phyloP scores from a whole-genome alignment of 345 rosid genomes.

The Eucalyptus microcorys region DNA sequence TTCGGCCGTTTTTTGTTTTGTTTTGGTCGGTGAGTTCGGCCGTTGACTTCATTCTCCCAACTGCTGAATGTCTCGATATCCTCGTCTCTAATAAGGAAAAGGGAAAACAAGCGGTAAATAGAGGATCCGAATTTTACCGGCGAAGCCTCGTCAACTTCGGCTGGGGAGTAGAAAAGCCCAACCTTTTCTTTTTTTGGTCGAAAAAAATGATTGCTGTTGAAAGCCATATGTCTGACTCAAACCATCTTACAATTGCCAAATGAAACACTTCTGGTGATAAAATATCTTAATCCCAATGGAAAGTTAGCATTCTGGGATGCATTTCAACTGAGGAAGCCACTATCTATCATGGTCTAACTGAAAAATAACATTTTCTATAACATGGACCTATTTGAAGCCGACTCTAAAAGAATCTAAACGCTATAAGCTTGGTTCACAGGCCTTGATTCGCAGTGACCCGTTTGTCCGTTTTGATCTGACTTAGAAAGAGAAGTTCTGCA shows the following conservation, averaged over 20 bases:
- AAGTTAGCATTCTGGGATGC: not conserved
- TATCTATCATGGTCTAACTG: not conserved
- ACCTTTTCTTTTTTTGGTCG: no score
- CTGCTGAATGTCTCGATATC: no score
- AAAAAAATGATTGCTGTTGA: no score
- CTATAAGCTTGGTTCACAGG: not conserved
- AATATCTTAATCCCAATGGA: not conserved
- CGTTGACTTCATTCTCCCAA: no score
- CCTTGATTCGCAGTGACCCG: not conserved
- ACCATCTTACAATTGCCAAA: not conserved
- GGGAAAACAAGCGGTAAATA: no score
- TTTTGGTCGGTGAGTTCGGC: no score
- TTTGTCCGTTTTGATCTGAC: not conserved
- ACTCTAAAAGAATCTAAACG: not conserved
- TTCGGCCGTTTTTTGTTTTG: no score
- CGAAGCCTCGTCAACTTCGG: no score
- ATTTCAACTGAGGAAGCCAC: not conserved
- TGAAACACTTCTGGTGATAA: not conserved
- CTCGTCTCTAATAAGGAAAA: no score
- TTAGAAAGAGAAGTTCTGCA: not conserved
- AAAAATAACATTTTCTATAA: not conserved
- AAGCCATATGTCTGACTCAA: no score
- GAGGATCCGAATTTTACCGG: no score
- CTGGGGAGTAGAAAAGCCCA: no score
- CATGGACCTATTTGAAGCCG: not conserved